Evolutionary conservation across 2,329 filamentous ascomycete genomes (phyloP), one percentile per base, ranked within the genome.

Genomic region (Rutstroemia sp.): DNA sequence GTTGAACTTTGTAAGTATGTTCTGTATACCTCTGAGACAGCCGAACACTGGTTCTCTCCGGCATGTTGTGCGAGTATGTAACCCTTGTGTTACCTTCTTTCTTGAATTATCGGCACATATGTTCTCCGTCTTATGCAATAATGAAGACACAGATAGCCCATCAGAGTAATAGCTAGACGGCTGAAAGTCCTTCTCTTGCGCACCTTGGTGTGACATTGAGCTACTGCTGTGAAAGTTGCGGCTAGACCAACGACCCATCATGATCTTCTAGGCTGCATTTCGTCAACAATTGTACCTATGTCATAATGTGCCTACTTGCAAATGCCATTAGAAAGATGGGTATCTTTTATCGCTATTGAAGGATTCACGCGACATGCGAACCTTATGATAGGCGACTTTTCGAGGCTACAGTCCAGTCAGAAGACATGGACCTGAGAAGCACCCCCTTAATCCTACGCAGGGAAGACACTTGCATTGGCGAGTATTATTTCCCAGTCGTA

Each of bases 61-160:
- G 36, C 34, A 46, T 55, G 46, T 55, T 44, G 53, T 55, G 53
- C 53, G 53, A 55, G 53, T 50, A 51, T 46, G 19, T 46, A 46
- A 46, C 39, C 39, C 17, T 55, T 38, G 53, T 50, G 47, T 17
- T 16, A 51, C 53, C 44, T 50, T 19, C 12, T 50, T 44, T 51
- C 47, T 51, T 55, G 46, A 38, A 44, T 55, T 44, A 44, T 55
- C 40, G 46, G 49, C 40, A 44, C 46, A 44, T 42, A 55, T 25
- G 27, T 44, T 27, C 46, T 38, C 47, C 21, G 21, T 46, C 19
- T 23, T 19, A 16, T 23, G 42, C 10, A 23, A 23, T 4, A 45
- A 21, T 21, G 42, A 8, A 23, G 19, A 14, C 10, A 10, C 17
- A 46, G 42, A 21, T 21, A 23, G 9, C 21, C 19, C 19, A 12